Conservation (phyloP, 345 rosid species). For the Fremontodendron californicum region DNA sequence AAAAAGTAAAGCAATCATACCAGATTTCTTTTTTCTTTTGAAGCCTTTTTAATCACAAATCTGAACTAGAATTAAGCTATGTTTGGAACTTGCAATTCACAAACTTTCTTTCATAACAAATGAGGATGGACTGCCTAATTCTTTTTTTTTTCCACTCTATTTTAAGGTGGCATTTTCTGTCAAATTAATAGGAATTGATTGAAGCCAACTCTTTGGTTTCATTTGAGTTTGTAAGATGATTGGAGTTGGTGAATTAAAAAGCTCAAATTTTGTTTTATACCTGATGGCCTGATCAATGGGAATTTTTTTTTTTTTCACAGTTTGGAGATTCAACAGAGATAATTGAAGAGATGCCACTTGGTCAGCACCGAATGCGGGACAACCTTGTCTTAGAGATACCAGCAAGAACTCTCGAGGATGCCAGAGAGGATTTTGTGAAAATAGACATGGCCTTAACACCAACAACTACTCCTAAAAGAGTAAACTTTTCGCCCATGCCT, state of each 20-base stretch:
- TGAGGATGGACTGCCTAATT: background rate
- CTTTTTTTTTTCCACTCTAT: no score
- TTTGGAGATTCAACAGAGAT: conserved; percentile 52
- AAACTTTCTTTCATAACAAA: background rate
- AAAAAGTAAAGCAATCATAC: background rate
- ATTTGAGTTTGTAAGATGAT: background rate
- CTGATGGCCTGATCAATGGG: background rate
- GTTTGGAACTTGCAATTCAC: background rate
- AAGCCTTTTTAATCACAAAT: background rate
- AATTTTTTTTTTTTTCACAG: conserved; percentile 27
- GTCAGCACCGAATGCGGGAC: conserved; percentile 23
- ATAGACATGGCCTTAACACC: conserved; percentile 52
- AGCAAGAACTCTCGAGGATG: conserved; percentile 36
- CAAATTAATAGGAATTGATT: background rate
- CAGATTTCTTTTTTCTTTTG: background rate
- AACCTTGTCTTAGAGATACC: conserved; percentile 47
- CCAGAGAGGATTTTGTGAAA: conserved; percentile 34
- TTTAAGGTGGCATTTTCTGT: background rate
- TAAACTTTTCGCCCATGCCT: conserved; percentile 72
- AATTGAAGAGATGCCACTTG: conserved; percentile 44
- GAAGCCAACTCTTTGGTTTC: background rate
- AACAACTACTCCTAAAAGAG: conserved; percentile 57
- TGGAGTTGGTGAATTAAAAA: background rate
- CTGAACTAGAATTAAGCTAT: background rate
- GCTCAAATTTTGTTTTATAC: background rate